phyloP scores from a whole-genome alignment of 768 basidiomycete species.

The Naganishia kalamii region DNA sequence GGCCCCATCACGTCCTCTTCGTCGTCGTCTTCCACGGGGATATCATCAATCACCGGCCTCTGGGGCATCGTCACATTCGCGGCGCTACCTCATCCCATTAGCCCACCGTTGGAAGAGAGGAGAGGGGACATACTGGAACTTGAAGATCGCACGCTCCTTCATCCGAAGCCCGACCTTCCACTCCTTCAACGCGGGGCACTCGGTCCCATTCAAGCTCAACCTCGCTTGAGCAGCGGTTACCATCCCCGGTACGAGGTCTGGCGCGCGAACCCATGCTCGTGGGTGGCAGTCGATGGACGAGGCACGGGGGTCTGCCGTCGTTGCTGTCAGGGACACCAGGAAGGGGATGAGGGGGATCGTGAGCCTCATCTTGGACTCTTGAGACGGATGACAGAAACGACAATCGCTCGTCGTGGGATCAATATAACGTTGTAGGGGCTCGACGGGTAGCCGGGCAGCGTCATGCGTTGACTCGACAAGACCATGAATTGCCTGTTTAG shows the following conservation, averaged over 20 bases:
- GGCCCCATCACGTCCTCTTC: not conserved
- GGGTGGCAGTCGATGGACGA: conserved; percentile 21
- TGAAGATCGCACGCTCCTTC: conserved; percentile 32
- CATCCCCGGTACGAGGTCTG: conserved; percentile 24
- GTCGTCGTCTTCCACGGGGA: not conserved
- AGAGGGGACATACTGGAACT: conserved; percentile 24
- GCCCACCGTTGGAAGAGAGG: not conserved
- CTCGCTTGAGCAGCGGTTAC: conserved; percentile 27
- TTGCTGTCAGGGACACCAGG: too few species aligned
- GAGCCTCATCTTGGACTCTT: too few species aligned
- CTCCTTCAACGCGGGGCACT: conserved; percentile 25
- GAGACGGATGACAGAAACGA: too few species aligned
- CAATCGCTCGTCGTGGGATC: too few species aligned
- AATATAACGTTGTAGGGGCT: too few species aligned
- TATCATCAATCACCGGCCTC: not conserved
- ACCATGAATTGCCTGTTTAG: too few species aligned
- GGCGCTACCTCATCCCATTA: not conserved
- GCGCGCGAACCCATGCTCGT: conserved; percentile 30
- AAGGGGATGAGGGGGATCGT: too few species aligned
- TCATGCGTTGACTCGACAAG: too few species aligned
- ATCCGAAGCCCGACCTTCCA: conserved; percentile 32
- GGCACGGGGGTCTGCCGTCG: too few species aligned
- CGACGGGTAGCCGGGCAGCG: too few species aligned
- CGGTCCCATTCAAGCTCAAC: conserved; percentile 25
- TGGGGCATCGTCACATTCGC: conserved; percentile 8